Evolutionary conservation across 345 rosid genomes (phyloP), one percentile per base, ranked within the genome.

Genomic region (Gossypium thurberi): DNA sequence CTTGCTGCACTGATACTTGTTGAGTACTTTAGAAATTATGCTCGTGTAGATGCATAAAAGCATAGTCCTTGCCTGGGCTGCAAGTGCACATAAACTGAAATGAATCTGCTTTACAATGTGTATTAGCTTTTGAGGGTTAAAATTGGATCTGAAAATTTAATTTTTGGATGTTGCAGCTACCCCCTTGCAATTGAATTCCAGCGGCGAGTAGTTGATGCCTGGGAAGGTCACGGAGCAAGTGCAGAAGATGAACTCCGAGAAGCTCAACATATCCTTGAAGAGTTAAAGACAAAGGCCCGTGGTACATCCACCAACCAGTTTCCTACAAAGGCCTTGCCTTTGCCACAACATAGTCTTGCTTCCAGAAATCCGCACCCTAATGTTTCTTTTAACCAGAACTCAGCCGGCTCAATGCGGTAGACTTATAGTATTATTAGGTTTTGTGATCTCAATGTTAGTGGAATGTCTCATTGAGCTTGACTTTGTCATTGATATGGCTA

Each of bases 171-270:
- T 79, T 82, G 86, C 87, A 94, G 98, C 87, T 89, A 88, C 78
- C 62, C 79, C 25, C 86, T 90, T 10, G 97, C 98, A 12, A 85
- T 92, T 57, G 94, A 89, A 70, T 94, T 92, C 81, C 98, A 94
- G 82, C 92, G 85, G 82, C 83, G 70, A 73, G 99, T 75, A 37
- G 73, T 94, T 42, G 86, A 86, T 78, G 94, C 92, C 70, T 92
- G 94, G 98, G 92, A 89, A 51, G 85, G 90, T 78, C 98, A 92
- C 75, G 96, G 98, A 71, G 78, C 82, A 12, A 84, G 84, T 70
- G 93, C 85, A 47, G 71, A 79, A 78, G 91, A 84, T n/a, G 97
- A 90, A 77, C 88, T 94, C 68, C 77, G 48, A 72, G 97, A 89
- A 74, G 93, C 95, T 4, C 78, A 46, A 18, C 82, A 73, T 63